Percentiles rank a stretch among this genome's conserved stretches.
Conservation (phyloP, 1,139 yeast species). For the Saccharomyces hybrid region DNA sequence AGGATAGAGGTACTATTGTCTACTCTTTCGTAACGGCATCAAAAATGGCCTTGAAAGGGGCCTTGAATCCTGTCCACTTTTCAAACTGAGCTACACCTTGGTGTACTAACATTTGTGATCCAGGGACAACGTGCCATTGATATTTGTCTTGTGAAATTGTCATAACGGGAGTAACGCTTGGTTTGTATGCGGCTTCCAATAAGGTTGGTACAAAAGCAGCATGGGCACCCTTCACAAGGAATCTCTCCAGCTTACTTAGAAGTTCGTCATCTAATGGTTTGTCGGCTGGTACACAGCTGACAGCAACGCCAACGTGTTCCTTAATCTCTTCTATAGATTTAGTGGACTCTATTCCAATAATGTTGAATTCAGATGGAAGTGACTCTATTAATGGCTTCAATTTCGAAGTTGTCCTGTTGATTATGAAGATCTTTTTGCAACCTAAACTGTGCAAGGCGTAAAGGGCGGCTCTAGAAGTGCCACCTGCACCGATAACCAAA, state of each 20-base stretch:
- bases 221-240: slow-evolving; percentile 35
- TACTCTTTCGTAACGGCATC: slow-evolving; percentile 43
- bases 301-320: slow-evolving; percentile 50
- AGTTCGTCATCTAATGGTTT: slow-evolving; percentile 55
- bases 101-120: slow-evolving; percentile 83
- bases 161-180: slow-evolving; percentile 79
- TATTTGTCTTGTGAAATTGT: slow-evolving; percentile 51
- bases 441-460: slow-evolving; percentile 79
- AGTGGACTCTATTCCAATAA: slow-evolving; percentile 48
- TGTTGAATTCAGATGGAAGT: slow-evolving; percentile 55
- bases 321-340: slow-evolving; percentile 35
- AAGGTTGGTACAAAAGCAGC: slow-evolving; percentile 46
- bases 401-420: slow-evolving; percentile 72
- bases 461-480: slow-evolving; percentile 92
- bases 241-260: slow-evolving; percentile 39
- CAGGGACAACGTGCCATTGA: slow-evolving; percentile 72
- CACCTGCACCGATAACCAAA: slow-evolving; percentile 91
- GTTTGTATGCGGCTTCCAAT: slow-evolving; percentile 91
- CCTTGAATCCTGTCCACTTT: slow-evolving; percentile 62
- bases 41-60: slow-evolving; percentile 54
- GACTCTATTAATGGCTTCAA: slow-evolving; percentile 48
- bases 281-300: slow-evolving; percentile 88
- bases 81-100: slow-evolving; percentile 87
- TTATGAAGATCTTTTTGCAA: slow-evolving; percentile 63
- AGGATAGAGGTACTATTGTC: neutral